Evolutionary conservation across 1,284 basidiomycete species (phyloP), one percentile per base, ranked within the genome.

Genomic region (Moniliophthora roreri): DNA sequence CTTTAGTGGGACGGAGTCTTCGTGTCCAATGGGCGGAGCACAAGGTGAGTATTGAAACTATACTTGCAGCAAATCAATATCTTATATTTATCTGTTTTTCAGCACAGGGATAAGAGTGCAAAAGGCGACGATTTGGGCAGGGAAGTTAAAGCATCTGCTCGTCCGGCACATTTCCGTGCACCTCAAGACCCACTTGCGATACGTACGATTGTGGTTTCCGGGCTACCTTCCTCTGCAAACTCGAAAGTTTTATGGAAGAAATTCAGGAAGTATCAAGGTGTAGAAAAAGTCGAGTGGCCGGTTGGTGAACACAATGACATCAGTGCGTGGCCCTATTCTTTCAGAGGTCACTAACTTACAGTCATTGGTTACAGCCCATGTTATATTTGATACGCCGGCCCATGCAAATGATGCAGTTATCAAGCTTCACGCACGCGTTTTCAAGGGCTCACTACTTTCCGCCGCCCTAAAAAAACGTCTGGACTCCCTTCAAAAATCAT

Each of bases 381-480:
- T 91, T 39, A 64, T 94, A 26, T 97, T 96, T 69, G 72, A 79
- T 1, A 85, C 82, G 0, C 86, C 94, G 8, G 76, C 78, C 4
- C 75, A 83, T 51, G 93, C 95, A 0, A 77, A 82, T 48, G 83
- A 86, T 18, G 90, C 90, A 1, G 81, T 93, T 26, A 75, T 73
- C 54, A 95, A 93, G 71, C 82, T 99, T 0, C 93, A 99, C 66
- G 93, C 93, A 0, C 94, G 97, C 67, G 87, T 95, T 38, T 98
- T 90, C 81, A 97, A 98, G 69, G 94, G 94, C 39, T 77, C 81
- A 2, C 75, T 95, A 13, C 82, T 98, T 23, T 93, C 89, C 5
- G 92, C 89, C n/a, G 87, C 90, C 5, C 79, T 98, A 58, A 98
- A 98, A 77, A 95, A 95, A 67, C 84, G 92, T 1, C 72, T 93